A percentile compares a stretch with the other conserved stretches of the same genome.
These are phyloP conservation scores for Solanum neorickii DNA, from an alignment of 257 asterid genomes.

Conservation along the genomic window DNA sequence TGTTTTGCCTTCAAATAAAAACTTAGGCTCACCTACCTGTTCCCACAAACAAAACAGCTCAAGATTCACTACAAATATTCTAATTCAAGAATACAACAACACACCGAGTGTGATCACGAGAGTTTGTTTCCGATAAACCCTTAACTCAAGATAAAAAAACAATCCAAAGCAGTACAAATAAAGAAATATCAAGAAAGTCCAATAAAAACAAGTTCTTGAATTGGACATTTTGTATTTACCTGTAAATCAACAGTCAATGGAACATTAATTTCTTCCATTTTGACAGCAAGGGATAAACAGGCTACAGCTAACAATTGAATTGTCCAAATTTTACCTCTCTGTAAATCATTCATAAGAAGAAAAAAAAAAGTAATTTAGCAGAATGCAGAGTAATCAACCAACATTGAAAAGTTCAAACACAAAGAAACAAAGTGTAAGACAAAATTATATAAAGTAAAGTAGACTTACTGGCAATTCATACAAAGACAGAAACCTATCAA, in stretches of 20 bases:
- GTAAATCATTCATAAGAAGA: background rate
- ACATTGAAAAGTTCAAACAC: background rate
- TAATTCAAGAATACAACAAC: background rate
- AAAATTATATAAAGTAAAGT: background rate
- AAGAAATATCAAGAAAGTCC: background rate
- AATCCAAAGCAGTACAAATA: background rate
- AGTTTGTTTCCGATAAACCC: background rate
- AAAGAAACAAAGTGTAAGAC: background rate
- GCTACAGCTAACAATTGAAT: conserved; percentile 53
- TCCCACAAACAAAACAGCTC: background rate
- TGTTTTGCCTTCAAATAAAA: conserved; percentile 45
- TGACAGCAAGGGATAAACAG: conserved; percentile 66
- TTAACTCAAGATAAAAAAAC: background rate
- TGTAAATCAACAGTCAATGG: conserved; percentile 48
- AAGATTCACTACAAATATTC: background rate
- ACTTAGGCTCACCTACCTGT: conserved; percentile 52
- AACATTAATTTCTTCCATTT: conserved; percentile 54
- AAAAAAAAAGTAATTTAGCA: background rate
- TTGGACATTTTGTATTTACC: conserved; percentile 20
- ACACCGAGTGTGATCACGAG: background rate
- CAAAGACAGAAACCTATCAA: conserved; percentile 26
- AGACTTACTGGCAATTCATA: conserved; percentile 24
- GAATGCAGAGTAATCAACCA: background rate
- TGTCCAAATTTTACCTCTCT: conserved; percentile 48
- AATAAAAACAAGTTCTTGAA: background rate